These are phyloP conservation scores for Penicillium verhagenii DNA, from an alignment of 495 filamentous ascomycete genomes.

Conservation along the genomic window DNA sequence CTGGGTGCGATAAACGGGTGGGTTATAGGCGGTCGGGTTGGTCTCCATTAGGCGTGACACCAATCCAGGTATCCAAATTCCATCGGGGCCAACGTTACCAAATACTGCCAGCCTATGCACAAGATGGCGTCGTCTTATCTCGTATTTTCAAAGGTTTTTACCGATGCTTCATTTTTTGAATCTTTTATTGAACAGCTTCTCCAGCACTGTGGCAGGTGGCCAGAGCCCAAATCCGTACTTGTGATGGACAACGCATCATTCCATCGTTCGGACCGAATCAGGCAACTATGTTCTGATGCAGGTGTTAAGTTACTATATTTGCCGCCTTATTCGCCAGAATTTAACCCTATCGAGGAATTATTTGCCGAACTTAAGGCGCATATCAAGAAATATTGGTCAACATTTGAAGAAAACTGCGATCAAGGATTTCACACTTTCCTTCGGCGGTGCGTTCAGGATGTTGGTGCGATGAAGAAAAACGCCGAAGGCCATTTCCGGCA, in stretches of 20 bases:
- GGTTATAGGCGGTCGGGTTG: conserved; percentile 29
- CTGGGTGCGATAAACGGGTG: conserved; percentile 19
- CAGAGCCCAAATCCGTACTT: conserved; percentile 5
- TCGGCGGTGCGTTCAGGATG: conserved; percentile 23
- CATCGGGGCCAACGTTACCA: conserved; percentile 21
- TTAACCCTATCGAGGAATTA: conserved; percentile 30
- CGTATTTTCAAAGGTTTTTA: conserved; percentile 2
- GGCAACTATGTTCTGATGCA: conserved; percentile 30
- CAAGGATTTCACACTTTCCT: conserved; percentile 33
- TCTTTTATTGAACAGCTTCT: conserved; percentile 5
- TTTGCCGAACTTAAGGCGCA: conserved; percentile 27
- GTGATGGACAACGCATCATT: too few relatives aligned
- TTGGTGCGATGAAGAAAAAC: conserved; percentile 18
- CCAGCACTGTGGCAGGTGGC: conserved; percentile 2
- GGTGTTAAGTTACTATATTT: conserved; percentile 38
- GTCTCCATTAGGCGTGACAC: conserved; percentile 31
- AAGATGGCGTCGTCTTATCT: background rate
- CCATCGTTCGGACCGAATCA: background rate
- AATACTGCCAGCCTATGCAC: conserved; percentile 4
- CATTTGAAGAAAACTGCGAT: conserved; percentile 32
- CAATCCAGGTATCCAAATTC: conserved; percentile 33
- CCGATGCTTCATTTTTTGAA: background rate
- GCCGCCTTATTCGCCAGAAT: conserved; percentile 24
- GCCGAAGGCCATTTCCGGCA: conserved; percentile 27
- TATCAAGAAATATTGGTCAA: conserved; percentile 14